Percentiles rank a stretch among this genome's conserved stretches.
phyloP scores from a whole-genome alignment of 2,329 filamentous ascomycete genomes.

The Echinosphaeria canescens region DNA sequence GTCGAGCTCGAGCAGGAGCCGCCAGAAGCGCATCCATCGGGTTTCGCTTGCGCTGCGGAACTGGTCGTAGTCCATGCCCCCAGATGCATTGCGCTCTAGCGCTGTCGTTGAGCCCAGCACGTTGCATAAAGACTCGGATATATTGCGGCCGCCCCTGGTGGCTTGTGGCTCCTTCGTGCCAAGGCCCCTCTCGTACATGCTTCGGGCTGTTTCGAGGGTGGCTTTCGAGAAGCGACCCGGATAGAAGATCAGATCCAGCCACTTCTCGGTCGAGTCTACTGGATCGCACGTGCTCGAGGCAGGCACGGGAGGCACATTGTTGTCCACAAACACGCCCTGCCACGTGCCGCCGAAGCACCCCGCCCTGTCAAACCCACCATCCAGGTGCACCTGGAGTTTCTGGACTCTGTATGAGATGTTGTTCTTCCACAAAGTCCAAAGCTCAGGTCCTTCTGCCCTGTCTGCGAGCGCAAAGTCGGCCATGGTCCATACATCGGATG shows the following conservation, averaged over 20 bases:
- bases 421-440: conserved; percentile 75
- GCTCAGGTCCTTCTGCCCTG: conserved; percentile 25
- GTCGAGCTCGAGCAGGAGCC: conserved; percentile 68
- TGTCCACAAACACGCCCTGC: conserved; percentile 45
- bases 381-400: conserved; percentile 49
- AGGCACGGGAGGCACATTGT: conserved; percentile 27
- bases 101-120: conserved; percentile 49
- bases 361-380: no score
- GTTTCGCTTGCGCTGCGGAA: conserved; percentile 54
- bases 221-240: conserved; percentile 64
- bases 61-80: conserved; percentile 51
- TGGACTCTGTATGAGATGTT: conserved; percentile 60
- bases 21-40: conserved; percentile 83
- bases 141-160: conserved; percentile 20
- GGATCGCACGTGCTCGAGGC: conserved; percentile 39
- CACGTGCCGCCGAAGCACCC: conserved; percentile 50
- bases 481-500: conserved; percentile 58
- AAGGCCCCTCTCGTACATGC: conserved; percentile 54
- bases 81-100: conserved; percentile 36
- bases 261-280: conserved; percentile 58
- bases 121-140: conserved; percentile 58
- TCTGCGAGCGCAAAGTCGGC: conserved; percentile 47
- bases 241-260: conserved; percentile 65
- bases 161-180: conserved; percentile 16
- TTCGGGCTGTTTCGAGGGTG: conserved; percentile 65